Evolutionary conservation across 2,329 filamentous ascomycete species (phyloP).

Genomic region (Fusarium buharicum): DNA sequence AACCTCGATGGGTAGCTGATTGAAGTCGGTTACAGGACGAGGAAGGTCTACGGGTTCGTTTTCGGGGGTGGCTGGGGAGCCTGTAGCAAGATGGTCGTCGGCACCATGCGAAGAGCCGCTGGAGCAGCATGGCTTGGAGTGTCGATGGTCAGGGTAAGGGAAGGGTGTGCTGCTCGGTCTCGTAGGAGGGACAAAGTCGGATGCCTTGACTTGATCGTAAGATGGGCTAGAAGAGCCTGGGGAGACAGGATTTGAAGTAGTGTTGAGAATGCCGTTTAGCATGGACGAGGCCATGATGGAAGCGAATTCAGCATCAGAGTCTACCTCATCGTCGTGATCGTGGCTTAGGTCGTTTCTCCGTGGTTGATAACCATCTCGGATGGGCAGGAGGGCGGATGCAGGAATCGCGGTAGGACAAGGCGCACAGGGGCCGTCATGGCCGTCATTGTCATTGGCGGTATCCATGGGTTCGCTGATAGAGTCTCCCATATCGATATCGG

Average conservation of each 20-base stretch:
- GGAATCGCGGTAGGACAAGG: constrained; percentile 35
- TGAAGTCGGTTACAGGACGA: constrained; percentile 51
- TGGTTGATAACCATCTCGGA: constrained; percentile 39
- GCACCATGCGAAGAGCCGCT: constrained; percentile 39
- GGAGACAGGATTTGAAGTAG: constrained; percentile 65
- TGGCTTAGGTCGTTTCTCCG: constrained; percentile 31
- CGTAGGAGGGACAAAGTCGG: constrained; percentile 49
- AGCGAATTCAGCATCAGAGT: constrained; percentile 50
- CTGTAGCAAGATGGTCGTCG: constrained; percentile 29
- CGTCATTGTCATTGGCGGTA: constrained; percentile 41
- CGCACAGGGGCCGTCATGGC: constrained; percentile 25
- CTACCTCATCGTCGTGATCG: constrained; percentile 29
- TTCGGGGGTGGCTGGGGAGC: constrained; percentile 28
- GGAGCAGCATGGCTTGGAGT: constrained; percentile 45
- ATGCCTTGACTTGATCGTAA: constrained; percentile 58
- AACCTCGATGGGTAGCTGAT: constrained; percentile 73
- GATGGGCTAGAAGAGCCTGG: constrained; percentile 64
- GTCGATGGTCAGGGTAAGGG: constrained; percentile 63
- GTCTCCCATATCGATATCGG: constrained; percentile 35
- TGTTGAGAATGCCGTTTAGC: constrained; percentile 51
- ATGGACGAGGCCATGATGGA: constrained; percentile 53
- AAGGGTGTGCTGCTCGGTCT: constrained; percentile 71
- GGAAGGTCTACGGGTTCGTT: constrained; percentile 32
- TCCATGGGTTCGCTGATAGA: constrained; percentile 45
- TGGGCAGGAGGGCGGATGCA: constrained; percentile 39